phyloP scores from a whole-genome alignment of 371 early-diverging fungal species.

The Thermomucor indicae-seudaticae region DNA sequence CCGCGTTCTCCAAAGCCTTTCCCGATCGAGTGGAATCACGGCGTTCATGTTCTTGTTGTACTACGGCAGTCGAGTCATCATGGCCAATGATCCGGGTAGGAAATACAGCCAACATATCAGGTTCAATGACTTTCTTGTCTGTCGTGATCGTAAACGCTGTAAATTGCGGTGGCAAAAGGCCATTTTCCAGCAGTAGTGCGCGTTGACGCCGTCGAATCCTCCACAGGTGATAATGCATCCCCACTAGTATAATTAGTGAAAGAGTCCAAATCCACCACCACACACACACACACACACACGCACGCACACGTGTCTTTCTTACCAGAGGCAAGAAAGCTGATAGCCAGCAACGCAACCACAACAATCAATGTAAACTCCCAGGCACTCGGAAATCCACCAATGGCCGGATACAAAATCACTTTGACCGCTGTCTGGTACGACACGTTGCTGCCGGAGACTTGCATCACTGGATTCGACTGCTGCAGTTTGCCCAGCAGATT shows the following conservation, averaged over 20 bases:
- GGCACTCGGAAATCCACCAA: conserved; percentile 40
- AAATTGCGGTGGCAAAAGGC: conserved; percentile 12
- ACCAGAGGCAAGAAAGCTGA: conserved; percentile 53
- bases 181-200: conserved; percentile 27
- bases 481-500: conserved; percentile 23
- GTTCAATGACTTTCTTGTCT: conserved; percentile 25
- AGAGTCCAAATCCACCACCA: no score
- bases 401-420: conserved; percentile 35
- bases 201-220: conserved; percentile 41
- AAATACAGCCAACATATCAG: conserved; percentile 23
- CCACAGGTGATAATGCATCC: conserved; percentile 51
- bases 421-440: conserved; percentile 23
- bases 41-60: not conserved
- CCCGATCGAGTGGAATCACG: conserved; percentile 13
- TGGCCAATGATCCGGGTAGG: conserved; percentile 35
- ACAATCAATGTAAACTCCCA: conserved; percentile 59
- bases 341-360: conserved; percentile 48
- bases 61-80: not conserved
- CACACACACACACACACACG: not conserved
- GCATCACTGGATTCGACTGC: conserved; percentile 9
- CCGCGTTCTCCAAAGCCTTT: conserved; percentile 31
- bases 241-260: conserved; percentile 28
- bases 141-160: conserved; percentile 1
- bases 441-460: conserved; percentile 11
- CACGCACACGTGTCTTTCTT: not conserved